A percentile compares a stretch with the other conserved stretches of the same genome.
Conservation (phyloP, 106 monocot genomes). For the Agapanthus africanus region DNA sequence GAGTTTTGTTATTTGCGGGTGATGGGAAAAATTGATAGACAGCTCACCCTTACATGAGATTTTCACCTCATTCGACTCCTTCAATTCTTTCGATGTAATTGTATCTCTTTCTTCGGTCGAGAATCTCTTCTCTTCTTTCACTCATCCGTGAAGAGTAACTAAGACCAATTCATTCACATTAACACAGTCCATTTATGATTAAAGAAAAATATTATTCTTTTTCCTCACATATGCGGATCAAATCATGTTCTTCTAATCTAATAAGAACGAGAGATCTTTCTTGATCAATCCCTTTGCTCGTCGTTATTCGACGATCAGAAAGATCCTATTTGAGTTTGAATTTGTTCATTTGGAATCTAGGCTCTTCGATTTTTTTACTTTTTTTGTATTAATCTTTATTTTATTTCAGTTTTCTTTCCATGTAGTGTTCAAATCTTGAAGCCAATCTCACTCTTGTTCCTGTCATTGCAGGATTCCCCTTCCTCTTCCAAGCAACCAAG, state of each 20-base stretch:
- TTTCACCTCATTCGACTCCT: conserved; percentile 11
- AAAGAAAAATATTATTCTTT: conserved; percentile 4
- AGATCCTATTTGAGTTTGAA: conserved; percentile 6
- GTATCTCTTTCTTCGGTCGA: conserved; percentile 8
- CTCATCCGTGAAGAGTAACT: conserved; percentile 7
- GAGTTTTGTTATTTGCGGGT: too few relatives aligned
- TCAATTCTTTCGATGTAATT: conserved; percentile 20
- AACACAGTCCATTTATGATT: neutral
- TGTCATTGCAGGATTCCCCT: neutral
- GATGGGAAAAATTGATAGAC: conserved; percentile 6
- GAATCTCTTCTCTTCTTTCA: conserved; percentile 14
- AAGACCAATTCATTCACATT: conserved; percentile 14
- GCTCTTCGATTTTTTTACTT: neutral
- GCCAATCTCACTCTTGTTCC: too few relatives aligned
- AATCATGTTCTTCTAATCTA: conserved; percentile 11
- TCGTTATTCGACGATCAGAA: neutral
- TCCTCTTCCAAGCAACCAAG: neutral
- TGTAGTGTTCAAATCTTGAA: too few relatives aligned
- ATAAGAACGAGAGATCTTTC: conserved; percentile 7
- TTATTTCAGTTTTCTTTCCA: neutral
- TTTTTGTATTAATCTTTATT: neutral
- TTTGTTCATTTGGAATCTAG: conserved; percentile 6
- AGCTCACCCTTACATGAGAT: conserved; percentile 9
- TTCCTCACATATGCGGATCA: neutral
- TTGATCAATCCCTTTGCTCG: conserved; percentile 6